phyloP scores from a whole-genome alignment of 2,329 filamentous ascomycete species.

The Xenoacremonium recifei region DNA sequence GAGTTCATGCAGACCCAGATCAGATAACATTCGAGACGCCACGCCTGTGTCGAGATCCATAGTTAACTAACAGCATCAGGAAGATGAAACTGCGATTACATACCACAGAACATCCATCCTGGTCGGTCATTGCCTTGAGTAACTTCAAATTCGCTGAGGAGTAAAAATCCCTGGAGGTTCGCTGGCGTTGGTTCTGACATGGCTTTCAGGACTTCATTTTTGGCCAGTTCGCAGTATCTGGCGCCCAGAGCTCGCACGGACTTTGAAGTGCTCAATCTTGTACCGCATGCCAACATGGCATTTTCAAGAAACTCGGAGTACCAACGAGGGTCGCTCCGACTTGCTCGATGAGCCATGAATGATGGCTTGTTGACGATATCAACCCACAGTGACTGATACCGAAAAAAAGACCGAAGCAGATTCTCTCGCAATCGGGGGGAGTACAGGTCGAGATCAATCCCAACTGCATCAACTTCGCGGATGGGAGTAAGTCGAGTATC shows the following conservation, averaged over 20 bases:
- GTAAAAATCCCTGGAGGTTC: conserved; percentile 9
- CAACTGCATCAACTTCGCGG: conserved; percentile 5
- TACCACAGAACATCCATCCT: conserved; percentile 13
- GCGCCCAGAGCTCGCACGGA: conserved; percentile 7
- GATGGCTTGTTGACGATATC: conserved; percentile 7
- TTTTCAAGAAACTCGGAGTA: conserved; percentile 12
- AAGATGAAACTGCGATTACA: neutral
- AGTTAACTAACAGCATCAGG: neutral
- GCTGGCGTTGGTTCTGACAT: conserved; percentile 11
- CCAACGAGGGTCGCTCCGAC: conserved; percentile 2
- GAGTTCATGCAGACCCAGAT: conserved; percentile 11
- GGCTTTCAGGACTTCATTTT: conserved; percentile 1
- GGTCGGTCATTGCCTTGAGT: conserved; percentile 9
- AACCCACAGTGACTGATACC: conserved; percentile 12
- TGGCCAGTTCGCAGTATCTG: conserved; percentile 7
- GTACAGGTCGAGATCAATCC: conserved; percentile 6
- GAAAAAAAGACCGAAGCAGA: conserved; percentile 9
- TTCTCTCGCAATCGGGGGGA: conserved; percentile 5
- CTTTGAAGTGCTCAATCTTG: conserved; percentile 9
- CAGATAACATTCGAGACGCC: conserved; percentile 10
- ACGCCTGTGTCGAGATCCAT: conserved; percentile 9
- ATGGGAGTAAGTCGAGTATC: neutral
- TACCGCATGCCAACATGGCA: conserved; percentile 8
- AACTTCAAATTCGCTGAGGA: conserved; percentile 11
- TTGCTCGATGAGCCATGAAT: conserved; percentile 2